Evolutionary conservation across 164 flowering plant species (phyloP), one percentile per base, ranked within the genome.

Genomic region (Houttuynia cordata): DNA sequence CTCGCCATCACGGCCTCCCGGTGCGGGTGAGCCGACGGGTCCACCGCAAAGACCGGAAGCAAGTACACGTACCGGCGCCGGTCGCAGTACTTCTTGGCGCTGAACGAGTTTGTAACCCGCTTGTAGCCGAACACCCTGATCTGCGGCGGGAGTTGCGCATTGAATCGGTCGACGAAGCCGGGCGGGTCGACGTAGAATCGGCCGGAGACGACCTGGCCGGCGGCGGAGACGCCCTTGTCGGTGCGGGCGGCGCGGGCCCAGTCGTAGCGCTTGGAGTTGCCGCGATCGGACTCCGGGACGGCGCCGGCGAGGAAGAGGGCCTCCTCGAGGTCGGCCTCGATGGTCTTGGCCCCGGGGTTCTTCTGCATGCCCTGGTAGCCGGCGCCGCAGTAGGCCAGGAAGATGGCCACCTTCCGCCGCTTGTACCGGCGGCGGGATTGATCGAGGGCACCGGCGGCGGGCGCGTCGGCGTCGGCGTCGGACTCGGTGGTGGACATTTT

Each of bases 301-400:
- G 84, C 97, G 14, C 86, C 93, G 70, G 95, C 51, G 30, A 61
- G 78, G 64, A 65, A 88, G 24, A 93, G 85, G 53, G 97, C 97
- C 71, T 90, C 92, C 66, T 93, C 96, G 60, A 93, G 89, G 62
- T 93, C 99, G 53, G 78, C 86, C 73, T 93, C 99, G 66, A 93
- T 93, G 66, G 99, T 93, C 70, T 86, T 93, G 56, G 99, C 99
- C 8, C 97, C 99, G 1, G 96, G 97, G 62, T 93, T 93, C 22
- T 85, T 90, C 51, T 93, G 97, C 99, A 93, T 93, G 0, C 99
- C 97, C 69, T 91, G 97, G 63, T 93, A 90, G 18, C 96, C 97
- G 7, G 82, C 89, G 57, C 97, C 99, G 58, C 93, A 83, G 70
- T 90, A 93, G 13, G 96, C 99, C 64, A 90, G 83, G 79, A 93